Conservation (phyloP, 164 flowering plant genomes). For the Malania oleifera region DNA sequence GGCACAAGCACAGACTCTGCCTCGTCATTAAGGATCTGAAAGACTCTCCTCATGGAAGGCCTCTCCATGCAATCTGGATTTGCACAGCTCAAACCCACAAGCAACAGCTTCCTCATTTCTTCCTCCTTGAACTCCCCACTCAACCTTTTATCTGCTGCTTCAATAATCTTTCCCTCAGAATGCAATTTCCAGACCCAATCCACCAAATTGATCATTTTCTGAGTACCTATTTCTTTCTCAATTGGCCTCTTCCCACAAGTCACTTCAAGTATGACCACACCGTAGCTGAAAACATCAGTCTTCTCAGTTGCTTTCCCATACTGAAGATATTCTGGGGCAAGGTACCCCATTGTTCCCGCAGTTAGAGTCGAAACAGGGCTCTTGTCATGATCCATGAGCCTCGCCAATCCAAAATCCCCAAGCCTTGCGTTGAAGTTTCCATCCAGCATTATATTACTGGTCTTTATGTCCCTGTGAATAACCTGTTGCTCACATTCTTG, state of each 20-base stretch:
- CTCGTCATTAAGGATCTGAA: slow-evolving; percentile 76
- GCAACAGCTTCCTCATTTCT: slow-evolving; percentile 68
- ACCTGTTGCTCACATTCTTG: slow-evolving; percentile 94
- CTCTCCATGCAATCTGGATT: slow-evolving; percentile 67
- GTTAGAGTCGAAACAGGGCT: slow-evolving; percentile 89
- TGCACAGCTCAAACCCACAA: slow-evolving; percentile 79
- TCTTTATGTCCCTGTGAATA: slow-evolving; percentile 84
- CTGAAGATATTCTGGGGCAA: slow-evolving; percentile 94
- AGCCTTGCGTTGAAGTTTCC: slow-evolving; percentile 61
- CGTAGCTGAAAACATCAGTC: slow-evolving; percentile 85
- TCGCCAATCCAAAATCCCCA: slow-evolving; percentile 89
- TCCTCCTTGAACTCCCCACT: slow-evolving; percentile 54
- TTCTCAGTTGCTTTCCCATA: slow-evolving; percentile 90
- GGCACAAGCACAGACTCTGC: slow-evolving; percentile 49
- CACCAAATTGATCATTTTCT: slow-evolving; percentile 65
- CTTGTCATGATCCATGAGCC: slow-evolving; percentile 84
- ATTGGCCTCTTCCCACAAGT: slow-evolving; percentile 92
- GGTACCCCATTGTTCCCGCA: slow-evolving; percentile 95
- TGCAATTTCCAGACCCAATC: slow-evolving; percentile 86
- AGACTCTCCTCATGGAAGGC: slow-evolving; percentile 79
- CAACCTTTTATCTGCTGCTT: slow-evolving; percentile 68
- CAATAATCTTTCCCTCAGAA: slow-evolving; percentile 54
- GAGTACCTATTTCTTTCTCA: slow-evolving; percentile 42
- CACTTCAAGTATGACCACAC: slow-evolving; percentile 83
- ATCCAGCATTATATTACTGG: slow-evolving; percentile 82